phyloP scores from a whole-genome alignment of 495 filamentous ascomycete species.

The Evernia prunastri region DNA sequence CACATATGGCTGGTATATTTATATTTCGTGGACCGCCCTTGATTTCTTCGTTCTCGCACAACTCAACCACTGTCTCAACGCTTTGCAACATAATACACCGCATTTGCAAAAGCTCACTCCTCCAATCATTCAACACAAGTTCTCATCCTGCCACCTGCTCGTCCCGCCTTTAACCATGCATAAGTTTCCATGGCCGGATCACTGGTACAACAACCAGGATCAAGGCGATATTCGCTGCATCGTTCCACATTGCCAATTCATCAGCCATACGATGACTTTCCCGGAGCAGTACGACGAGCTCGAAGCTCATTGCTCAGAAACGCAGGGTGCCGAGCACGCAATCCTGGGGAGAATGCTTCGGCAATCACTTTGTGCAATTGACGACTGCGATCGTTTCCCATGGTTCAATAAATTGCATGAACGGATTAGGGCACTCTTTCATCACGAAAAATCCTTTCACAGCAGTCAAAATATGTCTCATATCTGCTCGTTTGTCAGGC shows the following conservation, averaged over 20 bases:
- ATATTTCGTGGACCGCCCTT: no score
- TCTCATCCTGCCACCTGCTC: not conserved
- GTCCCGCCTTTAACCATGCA: not conserved
- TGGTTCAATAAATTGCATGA: no score
- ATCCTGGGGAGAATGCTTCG: not conserved
- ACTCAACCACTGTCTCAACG: not conserved
- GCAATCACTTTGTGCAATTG: not conserved
- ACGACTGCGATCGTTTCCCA: not conserved
- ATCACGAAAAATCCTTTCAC: not conserved
- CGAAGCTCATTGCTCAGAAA: not conserved
- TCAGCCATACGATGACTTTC: not conserved
- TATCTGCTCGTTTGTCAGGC: not conserved
- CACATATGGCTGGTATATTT: no score
- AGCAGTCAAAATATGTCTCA: not conserved
- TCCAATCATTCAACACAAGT: not conserved
- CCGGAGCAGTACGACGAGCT: not conserved
- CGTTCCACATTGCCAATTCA: not conserved
- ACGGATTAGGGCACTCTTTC: not conserved
- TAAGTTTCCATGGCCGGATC: not conserved
- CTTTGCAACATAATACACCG: not conserved
- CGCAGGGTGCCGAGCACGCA: not conserved
- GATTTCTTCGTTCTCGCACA: not conserved
- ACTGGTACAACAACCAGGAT: constrained; percentile 1
- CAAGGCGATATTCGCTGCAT: not conserved
- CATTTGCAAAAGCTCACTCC: not conserved